These are phyloP conservation scores for Alternaria gansuensis DNA, from an alignment of 2,329 filamentous ascomycete genomes.

Conservation along the genomic window DNA sequence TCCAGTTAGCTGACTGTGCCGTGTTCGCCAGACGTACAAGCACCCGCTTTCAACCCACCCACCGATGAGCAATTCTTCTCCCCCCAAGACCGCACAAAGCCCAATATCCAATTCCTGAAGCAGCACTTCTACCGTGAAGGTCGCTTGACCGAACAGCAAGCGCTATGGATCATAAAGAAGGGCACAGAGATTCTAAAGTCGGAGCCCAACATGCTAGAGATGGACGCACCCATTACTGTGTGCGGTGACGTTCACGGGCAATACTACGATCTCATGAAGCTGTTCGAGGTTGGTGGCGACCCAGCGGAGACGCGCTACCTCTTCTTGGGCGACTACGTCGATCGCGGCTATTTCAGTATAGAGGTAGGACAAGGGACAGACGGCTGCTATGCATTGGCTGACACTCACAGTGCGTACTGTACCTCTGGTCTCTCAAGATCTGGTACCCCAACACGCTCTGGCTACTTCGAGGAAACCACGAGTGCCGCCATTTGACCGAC, in stretches of 20 bases:
- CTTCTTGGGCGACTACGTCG: conserved; percentile 97
- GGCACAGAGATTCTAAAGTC: conserved; percentile 86
- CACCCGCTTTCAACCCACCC: conserved; percentile 90
- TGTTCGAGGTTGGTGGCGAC: conserved; percentile 97
- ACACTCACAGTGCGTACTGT: conserved; percentile 79
- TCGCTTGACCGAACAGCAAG: conserved; percentile 95
- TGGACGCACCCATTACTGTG: conserved; percentile 99
- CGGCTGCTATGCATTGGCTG: conserved; percentile 33
- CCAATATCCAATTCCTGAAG: conserved; percentile 92
- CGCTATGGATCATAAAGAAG: conserved; percentile 89
- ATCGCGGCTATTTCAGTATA: conserved; percentile 98
- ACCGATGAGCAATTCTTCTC: conserved; percentile 95
- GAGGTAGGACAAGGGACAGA: conserved; percentile 64
- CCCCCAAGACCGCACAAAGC: conserved; percentile 84
- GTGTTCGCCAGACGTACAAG: conserved; percentile 82
- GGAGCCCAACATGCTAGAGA: conserved; percentile 96
- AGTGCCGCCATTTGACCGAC: conserved; percentile 97
- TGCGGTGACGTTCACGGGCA: conserved; percentile 98
- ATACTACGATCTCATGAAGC: conserved; percentile 99
- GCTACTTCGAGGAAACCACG: conserved; percentile 97
- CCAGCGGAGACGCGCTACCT: conserved; percentile 95
- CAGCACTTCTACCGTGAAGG: conserved; percentile 99
- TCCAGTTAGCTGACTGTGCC: conserved; percentile 38
- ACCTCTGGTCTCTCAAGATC: conserved; percentile 98
- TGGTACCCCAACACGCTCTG: conserved; percentile 98